Percentiles rank a stretch among this genome's conserved stretches.
Conservation (phyloP, 2,329 filamentous ascomycete genomes). For the Blastomyces percursus region DNA sequence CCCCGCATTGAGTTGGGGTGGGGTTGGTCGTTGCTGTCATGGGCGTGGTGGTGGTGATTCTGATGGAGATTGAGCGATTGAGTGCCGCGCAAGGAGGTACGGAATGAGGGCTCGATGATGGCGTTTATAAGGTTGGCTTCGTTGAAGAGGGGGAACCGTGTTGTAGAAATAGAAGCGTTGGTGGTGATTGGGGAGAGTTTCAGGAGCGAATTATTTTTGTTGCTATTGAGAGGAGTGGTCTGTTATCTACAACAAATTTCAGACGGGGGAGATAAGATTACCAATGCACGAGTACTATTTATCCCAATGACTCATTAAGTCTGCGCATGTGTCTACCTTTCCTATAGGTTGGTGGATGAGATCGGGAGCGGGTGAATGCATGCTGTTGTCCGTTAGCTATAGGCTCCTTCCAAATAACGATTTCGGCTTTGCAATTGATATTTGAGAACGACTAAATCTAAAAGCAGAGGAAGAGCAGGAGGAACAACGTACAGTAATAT, state of each 20-base stretch:
- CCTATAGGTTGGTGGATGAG: slow-evolving; percentile 16
- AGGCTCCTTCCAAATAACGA: not conserved
- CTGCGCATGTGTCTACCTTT: slow-evolving; percentile 30
- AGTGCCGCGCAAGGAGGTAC: slow-evolving; percentile 21
- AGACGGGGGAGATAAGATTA: slow-evolving; percentile 8
- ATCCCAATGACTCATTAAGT: slow-evolving; percentile 13
- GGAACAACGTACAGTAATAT: slow-evolving; percentile 23
- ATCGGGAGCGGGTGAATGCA: slow-evolving; percentile 30
- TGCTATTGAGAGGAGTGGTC: not conserved
- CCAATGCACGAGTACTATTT: slow-evolving; percentile 19
- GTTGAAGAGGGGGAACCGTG: slow-evolving; percentile 23
- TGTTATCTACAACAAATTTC: not conserved
- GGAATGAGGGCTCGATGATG: not conserved
- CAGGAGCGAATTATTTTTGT: no score
- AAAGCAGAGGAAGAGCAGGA: not conserved
- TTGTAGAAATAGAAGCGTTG: slow-evolving; percentile 7
- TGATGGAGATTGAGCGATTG: slow-evolving; percentile 11
- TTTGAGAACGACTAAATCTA: no score
- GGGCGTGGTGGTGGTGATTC: slow-evolving; percentile 4
- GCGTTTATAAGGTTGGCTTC: slow-evolving; percentile 14
- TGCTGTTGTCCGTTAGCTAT: slow-evolving; percentile 12
- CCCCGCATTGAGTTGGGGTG: slow-evolving; percentile 20
- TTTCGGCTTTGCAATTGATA: no score
- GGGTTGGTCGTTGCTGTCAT: not conserved
- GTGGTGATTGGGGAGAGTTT: slow-evolving; percentile 14